phyloP scores from a whole-genome alignment of 208 protist genomes.

The Angomonas ambiguus region DNA sequence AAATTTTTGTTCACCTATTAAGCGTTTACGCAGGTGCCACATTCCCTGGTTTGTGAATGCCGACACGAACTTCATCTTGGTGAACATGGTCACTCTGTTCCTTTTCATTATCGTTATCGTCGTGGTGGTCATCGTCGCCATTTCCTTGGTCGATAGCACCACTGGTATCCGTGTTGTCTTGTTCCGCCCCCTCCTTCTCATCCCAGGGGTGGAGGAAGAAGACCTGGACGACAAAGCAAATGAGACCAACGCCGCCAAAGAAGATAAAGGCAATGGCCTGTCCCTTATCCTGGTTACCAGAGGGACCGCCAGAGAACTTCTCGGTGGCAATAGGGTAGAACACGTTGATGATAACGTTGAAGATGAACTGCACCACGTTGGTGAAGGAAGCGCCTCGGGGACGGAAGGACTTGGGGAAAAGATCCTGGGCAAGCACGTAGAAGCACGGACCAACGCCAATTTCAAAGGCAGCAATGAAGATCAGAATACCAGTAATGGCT shows the following conservation, averaged over 20 bases:
- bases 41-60: background rate
- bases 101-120: slow-evolving; percentile 9
- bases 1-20: background rate
- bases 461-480: slow-evolving; percentile 79
- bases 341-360: slow-evolving; percentile 88
- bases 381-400: slow-evolving; percentile 61
- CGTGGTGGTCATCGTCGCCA: background rate
- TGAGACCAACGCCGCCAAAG: slow-evolving; percentile 59
- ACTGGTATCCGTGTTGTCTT: background rate
- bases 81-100: slow-evolving; percentile 3
- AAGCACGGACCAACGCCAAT: slow-evolving; percentile 72
- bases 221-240: slow-evolving; percentile 68
- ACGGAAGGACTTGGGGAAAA: slow-evolving; percentile 81
- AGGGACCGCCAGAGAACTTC: slow-evolving; percentile 71
- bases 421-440: slow-evolving; percentile 75
- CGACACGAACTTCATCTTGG: background rate
- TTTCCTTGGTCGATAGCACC: background rate
- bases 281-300: slow-evolving; percentile 83
- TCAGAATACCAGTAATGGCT: slow-evolving; percentile 69
- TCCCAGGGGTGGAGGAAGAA: slow-evolving; percentile 78
- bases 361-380: slow-evolving; percentile 69
- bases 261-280: slow-evolving; percentile 86
- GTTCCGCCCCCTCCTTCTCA: slow-evolving; percentile 18
- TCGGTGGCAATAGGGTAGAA: slow-evolving; percentile 79
- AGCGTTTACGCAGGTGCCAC: background rate